phyloP scores from a whole-genome alignment of 768 basidiomycete species.

The Mycena vitilis region DNA sequence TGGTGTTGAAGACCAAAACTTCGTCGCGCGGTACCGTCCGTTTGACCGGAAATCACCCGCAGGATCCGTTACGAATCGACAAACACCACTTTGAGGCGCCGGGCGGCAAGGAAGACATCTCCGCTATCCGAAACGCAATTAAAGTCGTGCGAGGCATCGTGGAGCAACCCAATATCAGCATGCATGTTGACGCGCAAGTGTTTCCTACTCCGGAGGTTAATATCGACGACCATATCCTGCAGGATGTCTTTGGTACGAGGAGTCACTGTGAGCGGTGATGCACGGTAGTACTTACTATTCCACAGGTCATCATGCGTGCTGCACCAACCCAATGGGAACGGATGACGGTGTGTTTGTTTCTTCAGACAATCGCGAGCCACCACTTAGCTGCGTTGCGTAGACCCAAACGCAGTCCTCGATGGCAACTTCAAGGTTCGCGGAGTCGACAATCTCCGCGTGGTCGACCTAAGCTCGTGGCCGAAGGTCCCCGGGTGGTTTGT shows the following conservation, averaged over 20 bases:
- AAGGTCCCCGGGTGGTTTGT: conserved; percentile 47
- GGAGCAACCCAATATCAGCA: conserved; percentile 22
- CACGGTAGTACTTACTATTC: background rate
- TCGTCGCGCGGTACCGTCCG: conserved; percentile 42
- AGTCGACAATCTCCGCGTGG: conserved; percentile 45
- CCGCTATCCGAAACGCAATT: conserved; percentile 41
- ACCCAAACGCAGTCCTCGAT: conserved; percentile 44
- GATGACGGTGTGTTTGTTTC: conserved; percentile 39
- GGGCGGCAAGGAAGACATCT: conserved; percentile 39
- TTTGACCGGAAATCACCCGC: conserved; percentile 44
- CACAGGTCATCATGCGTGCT: conserved; percentile 44
- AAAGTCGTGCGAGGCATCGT: conserved; percentile 39
- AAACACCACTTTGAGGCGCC: conserved; percentile 43
- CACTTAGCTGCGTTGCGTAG: conserved; percentile 22
- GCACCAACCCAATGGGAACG: conserved; percentile 43
- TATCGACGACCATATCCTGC: conserved; percentile 41
- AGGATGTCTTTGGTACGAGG: conserved; percentile 39
- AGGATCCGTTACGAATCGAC: conserved; percentile 43
- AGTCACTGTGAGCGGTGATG: background rate
- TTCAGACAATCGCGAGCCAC: background rate
- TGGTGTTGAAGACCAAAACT: conserved; percentile 41
- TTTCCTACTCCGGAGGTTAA: conserved; percentile 38
- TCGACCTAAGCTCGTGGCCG: conserved; percentile 46
- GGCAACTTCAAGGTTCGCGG: conserved; percentile 46
- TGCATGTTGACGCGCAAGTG: conserved; percentile 37